Base-by-base conservation (phyloP, 306 rosid genomes). In the Quercus wislizeni region DNA sequence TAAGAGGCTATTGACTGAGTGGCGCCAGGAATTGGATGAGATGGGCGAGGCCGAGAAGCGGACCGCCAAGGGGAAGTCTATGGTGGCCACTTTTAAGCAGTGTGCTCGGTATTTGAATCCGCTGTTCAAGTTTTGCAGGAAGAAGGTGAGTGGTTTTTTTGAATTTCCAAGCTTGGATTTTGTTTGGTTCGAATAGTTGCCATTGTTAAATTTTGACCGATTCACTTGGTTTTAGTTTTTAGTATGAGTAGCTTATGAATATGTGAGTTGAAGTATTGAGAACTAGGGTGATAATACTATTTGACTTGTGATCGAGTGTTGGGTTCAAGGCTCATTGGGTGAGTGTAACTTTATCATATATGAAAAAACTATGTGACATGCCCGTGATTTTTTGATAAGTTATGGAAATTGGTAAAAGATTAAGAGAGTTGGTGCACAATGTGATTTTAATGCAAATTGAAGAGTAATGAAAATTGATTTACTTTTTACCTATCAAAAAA, bases 21-120 rank as follows among this genome's bases (percentile, higher is more conserved):
- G 98, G 98, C 90, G 93, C 3, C 97, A 96, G 88, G 99, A 96
- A 73, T 81, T 96, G 90, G 80, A 82, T 23, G 97, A 96, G 88
- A 96, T 83, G 96, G 83, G 91, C 0, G 94, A 90, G 62, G 52
- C 88, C 17, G 97, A 90, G 89, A 89, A 85, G 90, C 85, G 98
- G 38, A 93, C 99, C 0, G 98, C 98, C 0, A 96, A 96, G 74
- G 98, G 98, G 83, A 96, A 92, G 80, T 89, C 98, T 25, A 91
- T 88, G 96, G 98, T 96, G 19, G 99, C 99, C 6, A 96, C 99
- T 0, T 93, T 93, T 78, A 96, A 96, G 90, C 99, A 96, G 79
- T 96, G 99, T 17, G 98, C 97, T 1, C 93, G 99, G 4, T 96
- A 96, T 81, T 82, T 96, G 88, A 87, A 87, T 69, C 99, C 99